These are phyloP conservation scores for Phaseolus lunatus DNA, from an alignment of 306 rosid species.

Conservation along the genomic window DNA sequence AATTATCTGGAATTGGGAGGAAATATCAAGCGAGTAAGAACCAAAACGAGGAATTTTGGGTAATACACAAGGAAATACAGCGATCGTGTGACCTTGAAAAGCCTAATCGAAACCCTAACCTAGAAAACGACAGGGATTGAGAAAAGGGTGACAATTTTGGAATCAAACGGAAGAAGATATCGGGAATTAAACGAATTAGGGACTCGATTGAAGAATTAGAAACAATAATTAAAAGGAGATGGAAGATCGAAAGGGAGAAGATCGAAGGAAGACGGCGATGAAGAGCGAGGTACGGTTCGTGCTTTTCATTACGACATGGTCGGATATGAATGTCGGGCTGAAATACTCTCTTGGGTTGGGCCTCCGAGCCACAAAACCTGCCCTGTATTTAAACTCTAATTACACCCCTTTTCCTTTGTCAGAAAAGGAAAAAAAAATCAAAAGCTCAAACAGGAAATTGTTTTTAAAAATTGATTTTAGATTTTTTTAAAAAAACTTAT, in stretches of 20 bases:
- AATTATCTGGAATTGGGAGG: constrained; percentile 28
- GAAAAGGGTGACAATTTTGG: constrained; percentile 36
- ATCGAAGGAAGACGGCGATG: constrained; percentile 41
- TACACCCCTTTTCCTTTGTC: too few species aligned
- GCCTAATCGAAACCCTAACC: constrained; percentile 55
- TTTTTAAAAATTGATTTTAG: too few species aligned
- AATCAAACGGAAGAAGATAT: constrained; percentile 37
- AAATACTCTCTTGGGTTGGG: too few species aligned
- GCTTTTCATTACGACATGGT: constrained; percentile 39
- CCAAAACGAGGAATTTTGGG: constrained; percentile 11
- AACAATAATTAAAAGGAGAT: constrained; percentile 30
- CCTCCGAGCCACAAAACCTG: too few species aligned
- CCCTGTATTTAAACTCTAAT: too few species aligned
- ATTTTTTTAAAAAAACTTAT: too few species aligned
- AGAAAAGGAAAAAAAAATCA: too few species aligned
- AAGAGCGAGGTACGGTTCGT: constrained; percentile 50
- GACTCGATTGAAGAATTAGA: constrained; percentile 40
- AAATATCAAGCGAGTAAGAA: constrained; percentile 28
- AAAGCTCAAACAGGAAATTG: too few species aligned
- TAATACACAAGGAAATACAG: constrained; percentile 20
- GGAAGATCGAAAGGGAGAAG: constrained; percentile 18
- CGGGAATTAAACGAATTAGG: constrained; percentile 31
- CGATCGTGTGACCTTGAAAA: constrained; percentile 19
- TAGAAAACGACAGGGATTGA: constrained; percentile 36
- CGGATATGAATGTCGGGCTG: too few species aligned